phyloP scores from a whole-genome alignment of 192 early-diverging fungal species.

The Linnemannia schmuckeri region DNA sequence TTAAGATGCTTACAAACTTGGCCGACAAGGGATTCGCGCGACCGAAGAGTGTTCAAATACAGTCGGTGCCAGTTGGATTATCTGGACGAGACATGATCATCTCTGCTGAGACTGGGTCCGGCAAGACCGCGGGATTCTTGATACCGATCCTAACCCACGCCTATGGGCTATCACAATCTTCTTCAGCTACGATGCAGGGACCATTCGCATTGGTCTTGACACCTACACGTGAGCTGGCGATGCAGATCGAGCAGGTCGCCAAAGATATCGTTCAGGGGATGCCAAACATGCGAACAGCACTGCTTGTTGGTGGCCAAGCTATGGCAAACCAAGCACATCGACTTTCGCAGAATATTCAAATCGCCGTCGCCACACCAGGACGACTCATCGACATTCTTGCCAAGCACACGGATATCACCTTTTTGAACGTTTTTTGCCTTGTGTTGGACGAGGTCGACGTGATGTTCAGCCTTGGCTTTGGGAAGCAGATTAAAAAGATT shows the following conservation, averaged over 20 bases:
- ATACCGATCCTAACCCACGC: conserved; percentile 57
- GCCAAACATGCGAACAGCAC: conserved; percentile 64
- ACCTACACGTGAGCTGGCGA: conserved; percentile 66
- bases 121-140: conserved; percentile 65
- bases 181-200: conserved; percentile 33
- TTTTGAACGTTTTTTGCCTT: conserved; percentile 60
- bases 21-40: conserved; percentile 31
- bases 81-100: conserved; percentile 64
- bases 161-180: conserved; percentile 30
- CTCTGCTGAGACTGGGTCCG: conserved; percentile 64
- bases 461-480: conserved; percentile 71
- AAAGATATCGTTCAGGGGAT: conserved; percentile 58
- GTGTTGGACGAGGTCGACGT: conserved; percentile 71
- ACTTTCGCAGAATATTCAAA: conserved; percentile 66
- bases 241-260: conserved; percentile 61
- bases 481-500: conserved; percentile 61
- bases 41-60: conserved; percentile 57
- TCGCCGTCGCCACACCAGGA: conserved; percentile 70
- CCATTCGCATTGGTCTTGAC: conserved; percentile 63
- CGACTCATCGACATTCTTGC: conserved; percentile 62
- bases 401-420: conserved; percentile 43
- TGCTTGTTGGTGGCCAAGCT: conserved; percentile 69
- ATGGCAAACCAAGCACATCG: conserved; percentile 66
- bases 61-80: conserved; percentile 54
- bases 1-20: conserved; percentile 56